These are phyloP conservation scores for Colletotrichum sp. DNA, from an alignment of 2,329 filamentous ascomycete genomes.

Conservation along the genomic window DNA sequence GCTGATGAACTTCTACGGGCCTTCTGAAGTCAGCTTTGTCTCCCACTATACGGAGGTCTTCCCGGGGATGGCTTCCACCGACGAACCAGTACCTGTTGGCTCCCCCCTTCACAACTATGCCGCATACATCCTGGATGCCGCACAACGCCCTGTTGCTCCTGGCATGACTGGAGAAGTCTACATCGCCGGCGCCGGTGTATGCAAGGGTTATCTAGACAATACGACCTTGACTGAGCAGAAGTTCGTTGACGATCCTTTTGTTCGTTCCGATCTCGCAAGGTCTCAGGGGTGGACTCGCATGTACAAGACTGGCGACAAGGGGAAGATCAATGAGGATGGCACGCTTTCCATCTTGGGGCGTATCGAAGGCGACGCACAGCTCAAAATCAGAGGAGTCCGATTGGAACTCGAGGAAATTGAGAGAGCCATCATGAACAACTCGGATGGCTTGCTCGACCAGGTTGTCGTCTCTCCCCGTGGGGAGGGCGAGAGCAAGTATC, in stretches of 20 bases:
- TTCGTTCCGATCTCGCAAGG: background rate
- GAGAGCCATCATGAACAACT: conserved; percentile 22
- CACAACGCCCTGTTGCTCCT: conserved; percentile 36
- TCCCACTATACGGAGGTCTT: conserved; percentile 21
- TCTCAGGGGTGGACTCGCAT: background rate
- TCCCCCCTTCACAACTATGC: conserved; percentile 33
- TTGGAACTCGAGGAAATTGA: conserved; percentile 50
- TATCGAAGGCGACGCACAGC: conserved; percentile 43
- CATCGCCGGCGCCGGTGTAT: conserved; percentile 34
- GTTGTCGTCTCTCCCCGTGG: background rate
- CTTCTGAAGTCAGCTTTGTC: conserved; percentile 28
- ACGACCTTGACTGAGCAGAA: background rate
- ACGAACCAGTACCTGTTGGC: conserved; percentile 23
- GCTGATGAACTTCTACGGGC: conserved; percentile 33
- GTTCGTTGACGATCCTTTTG: background rate
- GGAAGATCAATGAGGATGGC: background rate
- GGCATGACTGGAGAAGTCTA: conserved; percentile 38
- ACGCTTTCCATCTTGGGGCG: conserved; percentile 33
- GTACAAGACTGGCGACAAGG: background rate
- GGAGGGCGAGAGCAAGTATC: background rate
- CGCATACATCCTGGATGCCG: conserved; percentile 45
- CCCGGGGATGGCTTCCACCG: background rate
- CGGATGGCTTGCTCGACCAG: background rate
- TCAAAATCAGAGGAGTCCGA: conserved; percentile 49
- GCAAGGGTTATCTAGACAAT: conserved; percentile 35